Percentiles rank a stretch among this genome's conserved stretches.
phyloP scores from a whole-genome alignment of 768 basidiomycete species.

The Xerocomus potaroensis region DNA sequence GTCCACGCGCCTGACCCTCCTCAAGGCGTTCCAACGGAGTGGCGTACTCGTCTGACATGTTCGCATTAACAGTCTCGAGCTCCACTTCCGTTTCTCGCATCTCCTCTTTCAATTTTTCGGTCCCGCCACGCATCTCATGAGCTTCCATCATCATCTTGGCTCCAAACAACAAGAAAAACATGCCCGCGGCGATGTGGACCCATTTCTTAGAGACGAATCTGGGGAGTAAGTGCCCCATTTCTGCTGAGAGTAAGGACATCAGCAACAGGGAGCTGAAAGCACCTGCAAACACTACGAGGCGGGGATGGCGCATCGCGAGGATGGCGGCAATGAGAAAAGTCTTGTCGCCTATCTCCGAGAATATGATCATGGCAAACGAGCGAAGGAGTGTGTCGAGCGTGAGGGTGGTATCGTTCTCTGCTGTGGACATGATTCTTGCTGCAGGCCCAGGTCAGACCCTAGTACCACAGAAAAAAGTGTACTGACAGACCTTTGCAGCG shows the following conservation, averaged over 20 bases:
- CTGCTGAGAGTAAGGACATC: constrained; percentile 93
- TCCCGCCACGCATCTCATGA: constrained; percentile 70
- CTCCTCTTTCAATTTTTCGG: constrained; percentile 85
- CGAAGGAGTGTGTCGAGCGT: constrained; percentile 55
- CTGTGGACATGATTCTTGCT: constrained; percentile 17
- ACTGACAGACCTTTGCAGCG: constrained; percentile 1
- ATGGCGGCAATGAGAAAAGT: constrained; percentile 88
- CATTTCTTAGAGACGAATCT: constrained; percentile 68
- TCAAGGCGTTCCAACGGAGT: constrained; percentile 77
- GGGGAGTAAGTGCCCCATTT: constrained; percentile 88
- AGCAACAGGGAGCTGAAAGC: constrained; percentile 83
- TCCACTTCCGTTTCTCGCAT: constrained; percentile 97
- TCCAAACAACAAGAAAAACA: constrained; percentile 89
- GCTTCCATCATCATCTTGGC: constrained; percentile 86
- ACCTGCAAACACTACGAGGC: constrained; percentile 80
- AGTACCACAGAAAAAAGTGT: neutral
- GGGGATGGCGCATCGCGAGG: constrained; percentile 88
- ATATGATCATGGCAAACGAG: constrained; percentile 86
- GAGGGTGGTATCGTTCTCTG: constrained; percentile 10
- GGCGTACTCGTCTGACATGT: constrained; percentile 33
- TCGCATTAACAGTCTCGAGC: constrained; percentile 75
- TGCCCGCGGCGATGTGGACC: constrained; percentile 70
- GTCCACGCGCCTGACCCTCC: constrained; percentile 44
- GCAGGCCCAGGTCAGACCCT: constrained; percentile 1
- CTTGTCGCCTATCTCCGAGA: constrained; percentile 95